Percentiles rank a stretch among this genome's conserved stretches.
Evolutionary conservation across 2,329 filamentous ascomycete species (phyloP).

Genomic region (Colletotrichum orbiculare): DNA sequence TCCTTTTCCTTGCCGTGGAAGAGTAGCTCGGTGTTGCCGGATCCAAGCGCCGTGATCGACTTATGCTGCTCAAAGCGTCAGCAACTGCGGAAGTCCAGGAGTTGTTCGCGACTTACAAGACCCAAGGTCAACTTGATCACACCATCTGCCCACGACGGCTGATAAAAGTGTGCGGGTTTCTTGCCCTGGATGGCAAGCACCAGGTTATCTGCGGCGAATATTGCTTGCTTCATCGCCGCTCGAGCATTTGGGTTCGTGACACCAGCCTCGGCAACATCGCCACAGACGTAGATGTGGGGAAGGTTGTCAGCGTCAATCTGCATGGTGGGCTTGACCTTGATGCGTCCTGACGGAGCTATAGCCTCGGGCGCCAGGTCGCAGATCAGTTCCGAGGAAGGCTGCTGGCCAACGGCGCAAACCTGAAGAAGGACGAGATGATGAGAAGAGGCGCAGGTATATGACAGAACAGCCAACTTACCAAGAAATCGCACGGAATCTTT

Average conservation of each 20-base stretch:
- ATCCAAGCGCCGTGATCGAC: slow-evolving; percentile 55
- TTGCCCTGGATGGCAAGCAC: slow-evolving; percentile 56
- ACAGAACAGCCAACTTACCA: slow-evolving; percentile 50
- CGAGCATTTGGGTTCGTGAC: slow-evolving; percentile 64
- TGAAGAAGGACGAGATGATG: slow-evolving; percentile 41
- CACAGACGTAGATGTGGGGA: slow-evolving; percentile 69
- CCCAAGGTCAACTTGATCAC: slow-evolving; percentile 66
- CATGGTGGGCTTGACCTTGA: slow-evolving; percentile 66
- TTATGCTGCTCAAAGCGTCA: slow-evolving; percentile 50
- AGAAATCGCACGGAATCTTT: slow-evolving; percentile 59
- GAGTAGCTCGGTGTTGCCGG: slow-evolving; percentile 57
- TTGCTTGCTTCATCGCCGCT: slow-evolving; percentile 64
- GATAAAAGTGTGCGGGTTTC: slow-evolving; percentile 52
- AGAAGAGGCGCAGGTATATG: not conserved
- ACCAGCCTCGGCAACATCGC: slow-evolving; percentile 69
- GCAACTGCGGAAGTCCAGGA: not conserved
- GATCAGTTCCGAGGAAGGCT: slow-evolving; percentile 64
- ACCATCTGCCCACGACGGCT: slow-evolving; percentile 57
- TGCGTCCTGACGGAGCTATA: slow-evolving; percentile 59
- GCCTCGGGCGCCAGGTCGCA: slow-evolving; percentile 53
- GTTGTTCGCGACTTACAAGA: slow-evolving; percentile 51
- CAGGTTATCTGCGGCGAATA: slow-evolving; percentile 65
- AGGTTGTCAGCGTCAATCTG: slow-evolving; percentile 62
- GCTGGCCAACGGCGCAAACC: slow-evolving; percentile 71
- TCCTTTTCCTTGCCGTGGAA: slow-evolving; percentile 54